Conservation (phyloP, 2,329 filamentous ascomycete genomes). For the Pseudocercospora musae region DNA sequence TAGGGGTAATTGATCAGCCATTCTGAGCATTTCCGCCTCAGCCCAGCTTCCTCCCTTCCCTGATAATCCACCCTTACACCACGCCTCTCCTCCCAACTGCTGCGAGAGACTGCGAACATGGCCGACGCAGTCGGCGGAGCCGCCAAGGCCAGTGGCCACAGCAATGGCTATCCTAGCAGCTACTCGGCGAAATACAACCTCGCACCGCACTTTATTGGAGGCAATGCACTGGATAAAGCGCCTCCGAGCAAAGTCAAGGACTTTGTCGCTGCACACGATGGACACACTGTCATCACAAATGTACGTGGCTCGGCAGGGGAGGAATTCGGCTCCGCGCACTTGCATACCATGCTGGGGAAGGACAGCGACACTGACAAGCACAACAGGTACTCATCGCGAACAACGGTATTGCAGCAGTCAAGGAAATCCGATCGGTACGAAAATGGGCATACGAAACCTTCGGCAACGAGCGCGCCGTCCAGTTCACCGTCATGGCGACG, state of each 20-base stretch:
- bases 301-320: slow-evolving; percentile 55
- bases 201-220: slow-evolving; percentile 92
- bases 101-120: slow-evolving; percentile 33
- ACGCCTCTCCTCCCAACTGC: slow-evolving; percentile 9
- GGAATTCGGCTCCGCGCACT: slow-evolving; percentile 1
- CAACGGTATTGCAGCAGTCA: slow-evolving; percentile 99
- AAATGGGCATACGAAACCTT: slow-evolving; percentile 99
- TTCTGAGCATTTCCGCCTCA: neutral
- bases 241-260: slow-evolving; percentile 87
- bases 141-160: slow-evolving; percentile 34
- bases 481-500: slow-evolving; percentile 99
- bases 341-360: neutral
- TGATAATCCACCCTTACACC: slow-evolving; percentile 5
- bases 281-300: slow-evolving; percentile 97
- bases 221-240: slow-evolving; percentile 80
- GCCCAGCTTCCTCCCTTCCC: neutral
- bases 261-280: slow-evolving; percentile 83
- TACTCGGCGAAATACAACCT: slow-evolving; percentile 80
- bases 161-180: slow-evolving; percentile 57
- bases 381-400: slow-evolving; percentile 92
- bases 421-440: slow-evolving; percentile 97
- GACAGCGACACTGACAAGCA: slow-evolving; percentile 21
- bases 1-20: neutral
- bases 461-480: slow-evolving; percentile 94
- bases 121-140: slow-evolving; percentile 42